A percentile compares a stretch with the other conserved stretches of the same genome.
These are phyloP conservation scores for Lasiodiplodia theobromae DNA, from an alignment of 2,329 filamentous ascomycete genomes.

Conservation along the genomic window DNA sequence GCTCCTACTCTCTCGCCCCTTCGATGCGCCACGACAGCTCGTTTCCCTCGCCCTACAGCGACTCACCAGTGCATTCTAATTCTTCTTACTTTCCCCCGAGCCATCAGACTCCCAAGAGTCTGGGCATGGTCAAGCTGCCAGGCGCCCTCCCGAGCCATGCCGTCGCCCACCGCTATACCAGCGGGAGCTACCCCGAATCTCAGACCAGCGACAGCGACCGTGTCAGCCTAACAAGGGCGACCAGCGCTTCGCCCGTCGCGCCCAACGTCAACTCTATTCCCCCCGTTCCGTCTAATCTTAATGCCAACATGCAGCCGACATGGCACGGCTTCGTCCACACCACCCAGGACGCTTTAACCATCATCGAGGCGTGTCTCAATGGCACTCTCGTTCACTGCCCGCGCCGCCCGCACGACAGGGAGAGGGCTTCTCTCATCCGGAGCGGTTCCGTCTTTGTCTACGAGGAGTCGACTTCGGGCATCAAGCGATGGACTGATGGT, in stretches of 20 bases:
- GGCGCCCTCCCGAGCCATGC: constrained; percentile 16
- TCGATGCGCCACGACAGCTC: constrained; percentile 22
- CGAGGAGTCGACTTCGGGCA: constrained; percentile 87
- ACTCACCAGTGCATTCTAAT: constrained; percentile 18
- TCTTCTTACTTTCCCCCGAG: constrained; percentile 15
- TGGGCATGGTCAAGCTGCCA: constrained; percentile 8
- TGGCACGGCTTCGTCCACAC: constrained; percentile 72
- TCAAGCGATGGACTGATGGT: constrained; percentile 94
- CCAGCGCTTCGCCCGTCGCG: constrained; percentile 18
- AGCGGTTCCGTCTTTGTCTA: constrained; percentile 89
- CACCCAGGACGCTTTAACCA: constrained; percentile 76
- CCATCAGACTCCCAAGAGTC: constrained; percentile 18
- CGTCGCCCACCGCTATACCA: constrained; percentile 13
- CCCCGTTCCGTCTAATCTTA: constrained; percentile 26
- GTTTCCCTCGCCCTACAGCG: constrained; percentile 22
- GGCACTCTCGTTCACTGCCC: constrained; percentile 78
- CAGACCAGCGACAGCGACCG: constrained; percentile 25
- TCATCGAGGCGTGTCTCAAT: constrained; percentile 80
- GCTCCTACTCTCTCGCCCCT: constrained; percentile 11
- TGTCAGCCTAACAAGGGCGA: constrained; percentile 8
- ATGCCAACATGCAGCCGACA: constrained; percentile 64
- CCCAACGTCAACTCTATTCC: constrained; percentile 21
- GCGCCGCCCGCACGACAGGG: constrained; percentile 84
- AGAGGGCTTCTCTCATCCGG: constrained; percentile 76
- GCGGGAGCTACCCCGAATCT: constrained; percentile 23